Conservation (phyloP, 176 grass and related monocot genomes). For the Puya raimondii region DNA sequence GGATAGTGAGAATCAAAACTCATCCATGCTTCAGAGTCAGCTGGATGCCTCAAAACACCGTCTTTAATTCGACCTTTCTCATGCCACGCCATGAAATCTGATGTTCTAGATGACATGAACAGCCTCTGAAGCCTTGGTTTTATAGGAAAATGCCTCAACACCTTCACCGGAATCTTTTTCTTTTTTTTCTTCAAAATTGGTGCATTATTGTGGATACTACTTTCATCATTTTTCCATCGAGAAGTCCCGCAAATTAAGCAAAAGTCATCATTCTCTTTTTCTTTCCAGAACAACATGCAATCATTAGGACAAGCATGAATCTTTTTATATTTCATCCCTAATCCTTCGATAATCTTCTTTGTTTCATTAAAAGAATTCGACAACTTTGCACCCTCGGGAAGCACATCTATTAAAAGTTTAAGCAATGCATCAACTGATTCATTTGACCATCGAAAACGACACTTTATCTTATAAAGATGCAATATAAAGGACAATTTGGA, state of each 20-base stretch:
- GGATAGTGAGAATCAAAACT: background rate
- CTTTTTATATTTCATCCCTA: too few species aligned
- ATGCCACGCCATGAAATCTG: background rate
- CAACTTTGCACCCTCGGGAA: too few species aligned
- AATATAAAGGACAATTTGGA: too few species aligned
- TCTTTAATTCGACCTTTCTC: background rate
- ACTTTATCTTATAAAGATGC: too few species aligned
- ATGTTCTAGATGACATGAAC: background rate
- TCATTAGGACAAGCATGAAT: conserved; percentile 1
- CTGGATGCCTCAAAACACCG: background rate
- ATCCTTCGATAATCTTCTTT: too few species aligned
- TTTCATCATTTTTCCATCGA: background rate
- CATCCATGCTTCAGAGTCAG: background rate
- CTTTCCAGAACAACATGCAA: background rate
- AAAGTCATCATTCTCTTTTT: background rate
- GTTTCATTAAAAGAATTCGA: too few species aligned
- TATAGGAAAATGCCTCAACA: conserved; percentile 7
- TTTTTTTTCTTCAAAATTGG: too few species aligned
- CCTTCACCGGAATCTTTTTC: background rate
- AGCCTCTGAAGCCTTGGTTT: conserved; percentile 1
- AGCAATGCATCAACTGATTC: too few species aligned
- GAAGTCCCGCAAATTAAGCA: background rate
- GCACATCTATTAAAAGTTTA: too few species aligned
- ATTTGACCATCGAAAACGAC: too few species aligned
- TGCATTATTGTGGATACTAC: too few species aligned